Conservation (phyloP, 352 stramenopile species). For the Phytophthora syringae region DNA sequence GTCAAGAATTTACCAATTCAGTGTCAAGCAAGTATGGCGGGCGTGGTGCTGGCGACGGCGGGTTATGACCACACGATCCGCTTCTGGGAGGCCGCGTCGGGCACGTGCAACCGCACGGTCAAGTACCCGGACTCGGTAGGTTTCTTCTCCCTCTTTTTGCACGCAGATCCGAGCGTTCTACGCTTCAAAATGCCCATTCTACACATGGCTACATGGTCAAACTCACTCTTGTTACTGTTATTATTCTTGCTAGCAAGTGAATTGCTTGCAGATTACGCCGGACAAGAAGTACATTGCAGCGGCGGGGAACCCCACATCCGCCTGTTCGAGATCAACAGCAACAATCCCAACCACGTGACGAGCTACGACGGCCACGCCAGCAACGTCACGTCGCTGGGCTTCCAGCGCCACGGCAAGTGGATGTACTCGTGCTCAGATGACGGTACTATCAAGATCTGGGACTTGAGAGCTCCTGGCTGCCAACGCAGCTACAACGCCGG, state of each 20-base stretch:
- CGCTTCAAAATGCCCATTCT: not conserved
- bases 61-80: slow-evolving; percentile 98
- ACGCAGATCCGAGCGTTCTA: not conserved
- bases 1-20: not conserved
- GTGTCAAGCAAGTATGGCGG: slow-evolving; percentile 60
- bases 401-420: slow-evolving; percentile 97
- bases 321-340: slow-evolving; percentile 97
- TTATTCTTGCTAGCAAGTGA: slow-evolving; percentile 85
- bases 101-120: slow-evolving; percentile 95
- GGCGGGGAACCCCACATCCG: slow-evolving; percentile 97
- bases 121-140: slow-evolving; percentile 95
- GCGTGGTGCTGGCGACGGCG: slow-evolving; percentile 96
- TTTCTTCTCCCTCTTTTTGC: slow-evolving; percentile 7
- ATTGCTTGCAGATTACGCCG: slow-evolving; percentile 96
- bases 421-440: slow-evolving; percentile 98
- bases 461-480: slow-evolving; percentile 86
- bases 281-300: slow-evolving; percentile 98
- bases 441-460: slow-evolving; percentile 95
- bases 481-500: slow-evolving; percentile 90
- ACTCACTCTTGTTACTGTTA: slow-evolving; percentile 47
- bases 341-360: slow-evolving; percentile 95
- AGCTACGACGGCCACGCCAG: slow-evolving; percentile 96
- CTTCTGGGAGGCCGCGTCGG: slow-evolving; percentile 97
- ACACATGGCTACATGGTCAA: slow-evolving; percentile 2
- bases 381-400: slow-evolving; percentile 98